Base-by-base conservation (phyloP, 768 basidiomycete genomes). In the Gymnopilus dilepis region DNA sequence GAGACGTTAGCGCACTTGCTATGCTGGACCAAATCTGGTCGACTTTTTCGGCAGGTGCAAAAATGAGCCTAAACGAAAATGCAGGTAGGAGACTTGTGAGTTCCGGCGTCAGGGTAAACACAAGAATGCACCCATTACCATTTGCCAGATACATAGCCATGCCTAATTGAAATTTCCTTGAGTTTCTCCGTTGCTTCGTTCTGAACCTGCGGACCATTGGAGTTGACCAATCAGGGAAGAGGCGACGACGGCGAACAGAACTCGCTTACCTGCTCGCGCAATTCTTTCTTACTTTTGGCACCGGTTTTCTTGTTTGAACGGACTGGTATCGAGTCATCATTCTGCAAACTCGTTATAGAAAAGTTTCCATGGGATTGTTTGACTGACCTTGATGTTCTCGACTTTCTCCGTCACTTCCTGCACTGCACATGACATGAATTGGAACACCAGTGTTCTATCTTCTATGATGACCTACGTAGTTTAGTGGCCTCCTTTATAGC, bases 221-320 rank as follows among this genome's bases (percentile, higher is more conserved):
- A 42, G 13, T 33, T 51, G 50, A 65, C 33, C 3, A 3, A 15
- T 30, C 37, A 41, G 24, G 38, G 9, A 8, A 19, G 24, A 19
- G 6, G 17, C 12, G n/a, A 19, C 9, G 21, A 8, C 7, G 34
- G 34, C 34, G 15, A 37, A 37, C 34, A 34, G 15, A 19, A 38
- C 31, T 51, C 73, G 34, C 22, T 19, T 70, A 89, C 90, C 75
- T 86, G 76, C 71, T 92, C 90, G 41, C 89, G 82, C 6, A 88
- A 72, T 72, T 92, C 88, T 70, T 90, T 92, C 73, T 92, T 92
- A 66, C 88, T 89, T 73, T 83, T 87, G 0, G 80, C 78, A 6
- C 89, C 89, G 21, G 86, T 85, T 72, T 90, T 91, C 74, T 91
- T 92, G 68, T 77, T 91, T 5, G 86, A 81, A 6, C 88, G 86